Evolutionary conservation across 495 filamentous ascomycete species (phyloP), one percentile per base, ranked within the genome.

Genomic region (Aspergillus nidulans): DNA sequence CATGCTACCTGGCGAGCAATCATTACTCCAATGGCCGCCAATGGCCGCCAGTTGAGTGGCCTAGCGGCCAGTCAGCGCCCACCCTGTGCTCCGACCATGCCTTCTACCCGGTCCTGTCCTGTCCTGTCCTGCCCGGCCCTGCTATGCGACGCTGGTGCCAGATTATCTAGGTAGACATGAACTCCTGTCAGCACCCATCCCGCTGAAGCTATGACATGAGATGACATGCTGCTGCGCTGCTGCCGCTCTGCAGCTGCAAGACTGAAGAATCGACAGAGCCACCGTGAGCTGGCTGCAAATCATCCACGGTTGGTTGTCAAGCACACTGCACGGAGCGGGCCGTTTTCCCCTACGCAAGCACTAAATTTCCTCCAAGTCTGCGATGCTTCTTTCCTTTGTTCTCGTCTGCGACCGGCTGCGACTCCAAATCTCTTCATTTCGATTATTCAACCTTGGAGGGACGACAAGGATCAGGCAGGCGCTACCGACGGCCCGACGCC

Each of bases 401-500:
- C n/a, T 3, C 36, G 13, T 16, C 36, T n/a, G 16, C 36, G 3
- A 12, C n/a, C 8, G 15, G 4, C 36, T 2, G 13, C 12, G 1
- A 1, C 36, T 18, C 10, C 10, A 10, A 30, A 30, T 30, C 4
- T 30, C 10, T 30, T 30, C 10, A 5, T 5, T 30, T 30, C 10
- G 10, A 30, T 30, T 30, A 5, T 30, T 30, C 10, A 5, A 5
- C 10, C 10, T 30, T 30, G 4, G 4, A n/a, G n/a, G n/a, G n/a
- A 30, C 3, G 12, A 50, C 46, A 52, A 24, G 41, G 48, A 52
- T 41, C n/a, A 39, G 32, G 9, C 8, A 30, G 36, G 36, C 62
- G 58, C 62, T 64, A 64, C 58, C 47, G 62, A 64, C 62, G 62
- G 62, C 23, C 62, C 62, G 62, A 60, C 58, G 49, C 62, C 62